These are phyloP conservation scores for Graphiopsis chlorocephala DNA, from an alignment of 2,329 filamentous ascomycete species.

Conservation along the genomic window DNA sequence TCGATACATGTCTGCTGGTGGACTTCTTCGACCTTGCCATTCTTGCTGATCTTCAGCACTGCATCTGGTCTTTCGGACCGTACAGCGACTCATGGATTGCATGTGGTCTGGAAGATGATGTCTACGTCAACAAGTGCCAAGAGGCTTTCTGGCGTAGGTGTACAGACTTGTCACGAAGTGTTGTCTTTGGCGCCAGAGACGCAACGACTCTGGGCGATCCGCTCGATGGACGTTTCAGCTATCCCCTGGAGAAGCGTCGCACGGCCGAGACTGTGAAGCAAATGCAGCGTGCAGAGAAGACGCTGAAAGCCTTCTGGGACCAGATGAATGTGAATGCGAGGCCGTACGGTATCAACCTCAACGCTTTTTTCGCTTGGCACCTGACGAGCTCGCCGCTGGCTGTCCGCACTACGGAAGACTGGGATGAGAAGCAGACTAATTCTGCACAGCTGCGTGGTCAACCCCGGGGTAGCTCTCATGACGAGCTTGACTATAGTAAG, in stretches of 20 bases:
- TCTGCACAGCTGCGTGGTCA: no score
- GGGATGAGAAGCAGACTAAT: not conserved
- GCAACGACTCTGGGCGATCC: not conserved
- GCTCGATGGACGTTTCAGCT: conserved; percentile 42
- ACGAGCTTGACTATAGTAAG: not conserved
- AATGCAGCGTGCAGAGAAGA: conserved; percentile 47
- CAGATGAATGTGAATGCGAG: conserved; percentile 10
- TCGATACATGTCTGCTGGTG: conserved; percentile 26
- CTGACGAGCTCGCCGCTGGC: no score
- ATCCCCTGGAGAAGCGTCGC: conserved; percentile 48
- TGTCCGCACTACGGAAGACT: not conserved
- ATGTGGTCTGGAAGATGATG: not conserved
- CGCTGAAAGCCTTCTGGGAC: conserved; percentile 50
- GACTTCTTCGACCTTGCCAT: conserved; percentile 31
- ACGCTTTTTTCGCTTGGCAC: no score
- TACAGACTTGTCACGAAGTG: no score
- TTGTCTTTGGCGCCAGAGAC: no score
- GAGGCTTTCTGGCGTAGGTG: no score
- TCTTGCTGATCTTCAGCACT: conserved; percentile 23
- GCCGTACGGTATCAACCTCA: not conserved
- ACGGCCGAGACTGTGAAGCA: conserved; percentile 46
- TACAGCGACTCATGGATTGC: conserved; percentile 3
- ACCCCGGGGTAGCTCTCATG: not conserved
- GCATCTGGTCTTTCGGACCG: conserved; percentile 20
- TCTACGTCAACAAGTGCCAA: not conserved